Evolutionary conservation across 306 rosid species (phyloP).

Genomic region (Cucurbita ficifolia): DNA sequence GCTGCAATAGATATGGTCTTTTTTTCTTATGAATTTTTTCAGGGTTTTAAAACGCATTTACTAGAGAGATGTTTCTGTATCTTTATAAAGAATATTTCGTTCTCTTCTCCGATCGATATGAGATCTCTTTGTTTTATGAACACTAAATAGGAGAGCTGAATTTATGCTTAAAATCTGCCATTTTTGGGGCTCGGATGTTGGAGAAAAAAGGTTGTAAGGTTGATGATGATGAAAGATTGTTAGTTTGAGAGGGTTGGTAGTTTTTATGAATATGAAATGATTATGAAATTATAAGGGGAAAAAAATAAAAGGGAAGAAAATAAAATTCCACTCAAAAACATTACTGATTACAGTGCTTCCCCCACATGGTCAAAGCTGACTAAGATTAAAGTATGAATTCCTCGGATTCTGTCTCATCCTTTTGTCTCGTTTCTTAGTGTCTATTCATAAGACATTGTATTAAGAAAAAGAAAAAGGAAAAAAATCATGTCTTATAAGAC

Average conservation of each 20-base stretch:
- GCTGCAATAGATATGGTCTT: too few relatives aligned
- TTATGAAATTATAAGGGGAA: conserved; percentile 30
- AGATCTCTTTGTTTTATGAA: not conserved
- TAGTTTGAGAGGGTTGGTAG: not conserved
- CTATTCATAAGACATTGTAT: too few relatives aligned
- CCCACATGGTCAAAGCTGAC: conserved; percentile 8
- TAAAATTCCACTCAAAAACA: conserved; percentile 8
- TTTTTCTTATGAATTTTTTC: too few relatives aligned
- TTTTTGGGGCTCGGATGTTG: not conserved
- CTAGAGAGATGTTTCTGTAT: too few relatives aligned
- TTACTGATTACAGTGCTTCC: too few relatives aligned
- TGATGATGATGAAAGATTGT: not conserved
- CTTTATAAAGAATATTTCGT: too few relatives aligned
- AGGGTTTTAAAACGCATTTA: too few relatives aligned
- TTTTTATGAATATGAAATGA: conserved; percentile 14
- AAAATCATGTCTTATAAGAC: too few relatives aligned
- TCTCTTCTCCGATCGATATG: too few relatives aligned
- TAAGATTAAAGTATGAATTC: not conserved
- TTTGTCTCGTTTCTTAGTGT: not conserved
- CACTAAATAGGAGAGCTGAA: not conserved
- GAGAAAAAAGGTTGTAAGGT: not conserved
- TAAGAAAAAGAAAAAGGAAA: too few relatives aligned
- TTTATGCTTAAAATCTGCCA: not conserved
- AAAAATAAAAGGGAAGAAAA: not conserved
- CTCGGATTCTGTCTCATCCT: conserved; percentile 5